Conservation (phyloP, 108 stramenopile genomes). For the Cyclotella choctawhatcheeana region DNA sequence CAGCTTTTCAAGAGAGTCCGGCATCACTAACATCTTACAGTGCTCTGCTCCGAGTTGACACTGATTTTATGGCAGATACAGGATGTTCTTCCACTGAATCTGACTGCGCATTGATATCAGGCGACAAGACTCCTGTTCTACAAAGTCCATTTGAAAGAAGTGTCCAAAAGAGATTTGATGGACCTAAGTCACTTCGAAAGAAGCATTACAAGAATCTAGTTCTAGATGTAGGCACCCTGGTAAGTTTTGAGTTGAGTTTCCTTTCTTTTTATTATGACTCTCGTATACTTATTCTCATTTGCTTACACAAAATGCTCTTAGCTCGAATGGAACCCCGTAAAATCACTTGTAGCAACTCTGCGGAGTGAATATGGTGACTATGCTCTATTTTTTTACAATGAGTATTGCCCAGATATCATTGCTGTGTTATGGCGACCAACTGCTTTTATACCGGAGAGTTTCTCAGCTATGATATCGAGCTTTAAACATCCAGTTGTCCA, state of each 20-base stretch:
- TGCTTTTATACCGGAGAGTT: conserved; percentile 54
- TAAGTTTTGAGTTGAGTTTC: conserved; percentile 25
- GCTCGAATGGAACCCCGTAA: conserved; percentile 75
- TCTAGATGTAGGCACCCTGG: conserved; percentile 40
- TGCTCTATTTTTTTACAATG: conserved; percentile 87
- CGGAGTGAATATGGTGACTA: conserved; percentile 61
- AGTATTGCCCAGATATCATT: conserved; percentile 76
- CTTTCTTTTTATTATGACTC: background rate
- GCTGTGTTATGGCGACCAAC: conserved; percentile 79
- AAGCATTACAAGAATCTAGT: conserved; percentile 77
- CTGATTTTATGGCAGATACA: conserved; percentile 60
- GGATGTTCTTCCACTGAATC: conserved; percentile 74
- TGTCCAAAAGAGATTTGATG: conserved; percentile 50
- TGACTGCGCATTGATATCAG: conserved; percentile 20
- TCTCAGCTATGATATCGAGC: conserved; percentile 77
- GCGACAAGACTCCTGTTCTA: background rate
- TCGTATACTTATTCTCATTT: conserved; percentile 2
- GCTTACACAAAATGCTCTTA: conserved; percentile 3
- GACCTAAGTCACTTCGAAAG: conserved; percentile 70
- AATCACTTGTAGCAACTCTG: conserved; percentile 58
- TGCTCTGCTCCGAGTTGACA: conserved; percentile 73
- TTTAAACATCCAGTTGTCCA: conserved; percentile 57
- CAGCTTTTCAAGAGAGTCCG: conserved; percentile 74
- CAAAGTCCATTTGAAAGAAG: conserved; percentile 68
- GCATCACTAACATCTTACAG: conserved; percentile 77